Base-by-base conservation (phyloP, 805 yeast species). In the Candida tallmaniae region DNA sequence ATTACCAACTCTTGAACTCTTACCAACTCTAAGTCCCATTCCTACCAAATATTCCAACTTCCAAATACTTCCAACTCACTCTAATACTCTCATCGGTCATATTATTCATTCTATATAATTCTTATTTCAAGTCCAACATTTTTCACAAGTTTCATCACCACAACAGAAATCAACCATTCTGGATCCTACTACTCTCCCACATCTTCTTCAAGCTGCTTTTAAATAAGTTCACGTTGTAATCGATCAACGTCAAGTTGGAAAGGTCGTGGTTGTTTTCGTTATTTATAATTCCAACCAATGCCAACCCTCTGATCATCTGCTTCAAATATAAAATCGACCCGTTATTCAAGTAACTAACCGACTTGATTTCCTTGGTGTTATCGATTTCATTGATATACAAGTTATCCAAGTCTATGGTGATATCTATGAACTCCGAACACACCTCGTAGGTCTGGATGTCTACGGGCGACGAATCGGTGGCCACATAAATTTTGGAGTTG, bases 381-480 rank as follows among this genome's bases (percentile, higher is more conserved):
- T 23, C 34, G 12, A 37, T 27, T 19, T 50, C 48, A 26, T 59
- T 68, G 28, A 61, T 51, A 46, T 83, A 82, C 28, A 83, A 56
- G 32, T 83, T 83, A 47, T 86, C 89, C 44, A 93, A 62, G 52
- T 93, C 97, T 17, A 88, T 81, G 3, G 96, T 81, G 11, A 90
- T 93, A 56, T 93, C 97, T 29, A 93, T 90, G 52, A 93, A 93
- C 52, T 93, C 97, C 0, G 97, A 94, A 58, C 97, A 93, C 2
- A 90, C 95, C 56, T 93, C 97, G 55, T 93, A 93, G 0, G 94
- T 85, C 52, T 88, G 95, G 26, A 87, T 83, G 60, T 90, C 97
- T 25, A 90, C 96, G 0, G 97, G 97, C 2, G 89, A 80, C 0
- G 96, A 84, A 56, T 93, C 98, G 0, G 97, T 90, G 4, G 97